Conservation (phyloP, 2,329 filamentous ascomycete species). For the Apiospora sp. region DNA sequence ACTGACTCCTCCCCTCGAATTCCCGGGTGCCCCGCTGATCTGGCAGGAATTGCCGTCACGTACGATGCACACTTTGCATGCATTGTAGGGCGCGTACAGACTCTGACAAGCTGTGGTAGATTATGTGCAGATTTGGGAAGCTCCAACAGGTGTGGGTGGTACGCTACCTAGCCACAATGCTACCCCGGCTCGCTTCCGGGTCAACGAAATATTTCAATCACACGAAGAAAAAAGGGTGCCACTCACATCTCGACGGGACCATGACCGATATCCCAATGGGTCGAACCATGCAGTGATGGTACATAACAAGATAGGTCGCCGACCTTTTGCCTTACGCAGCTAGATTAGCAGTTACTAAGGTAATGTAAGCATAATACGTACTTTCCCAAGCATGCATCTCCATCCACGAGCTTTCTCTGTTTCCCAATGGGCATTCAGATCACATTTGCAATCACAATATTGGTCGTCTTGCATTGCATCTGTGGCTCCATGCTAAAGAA, state of each 20-base stretch:
- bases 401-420: background rate
- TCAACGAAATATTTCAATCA: conserved; percentile 8
- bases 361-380: conserved; percentile 8
- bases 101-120: background rate
- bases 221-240: background rate
- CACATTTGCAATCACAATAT: conserved; percentile 16
- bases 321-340: background rate
- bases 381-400: background rate
- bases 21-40: conserved; percentile 3
- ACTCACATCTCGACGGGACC: conserved; percentile 6
- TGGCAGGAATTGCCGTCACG: background rate
- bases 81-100: conserved; percentile 21
- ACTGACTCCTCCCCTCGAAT: background rate
- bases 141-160: background rate
- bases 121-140: conserved; percentile 14
- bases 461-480: conserved; percentile 6
- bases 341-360: background rate
- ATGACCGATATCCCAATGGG: background rate
- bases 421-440: conserved; percentile 12
- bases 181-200: conserved; percentile 11
- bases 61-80: background rate
- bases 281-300: background rate
- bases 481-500: conserved; percentile 8
- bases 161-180: conserved; percentile 9
- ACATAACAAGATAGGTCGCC: background rate